Percentiles rank a stretch among this genome's conserved stretches.
phyloP scores from a whole-genome alignment of 768 basidiomycete species.

The Leccinum aurantiacum region DNA sequence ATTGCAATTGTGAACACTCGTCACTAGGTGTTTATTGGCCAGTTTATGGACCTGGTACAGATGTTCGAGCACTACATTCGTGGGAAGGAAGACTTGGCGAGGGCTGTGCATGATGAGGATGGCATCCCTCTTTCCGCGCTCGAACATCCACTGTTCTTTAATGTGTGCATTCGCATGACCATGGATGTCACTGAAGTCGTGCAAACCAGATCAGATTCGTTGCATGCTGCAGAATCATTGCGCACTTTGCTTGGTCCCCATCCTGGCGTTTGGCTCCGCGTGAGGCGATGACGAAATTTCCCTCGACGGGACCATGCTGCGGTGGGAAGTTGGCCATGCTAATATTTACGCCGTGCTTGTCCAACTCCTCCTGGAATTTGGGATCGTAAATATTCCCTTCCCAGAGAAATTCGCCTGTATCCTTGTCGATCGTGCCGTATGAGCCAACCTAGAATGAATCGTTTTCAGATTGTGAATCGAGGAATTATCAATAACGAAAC shows the following conservation, averaged over 20 bases:
- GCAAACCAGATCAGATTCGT: not conserved
- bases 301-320: constrained; percentile 18
- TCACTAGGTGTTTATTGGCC: constrained; percentile 33
- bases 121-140: constrained; percentile 28
- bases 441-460: constrained; percentile 30
- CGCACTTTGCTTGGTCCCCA: constrained; percentile 18
- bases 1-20: constrained; percentile 29
- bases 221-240: not conserved
- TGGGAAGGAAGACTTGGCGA: constrained; percentile 20
- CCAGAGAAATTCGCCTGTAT: constrained; percentile 31
- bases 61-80: constrained; percentile 22
- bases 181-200: constrained; percentile 8
- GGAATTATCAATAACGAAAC: not conserved
- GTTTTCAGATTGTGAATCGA: not conserved
- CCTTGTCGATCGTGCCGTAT: constrained; percentile 35
- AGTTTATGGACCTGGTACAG: constrained; percentile 29
- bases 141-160: constrained; percentile 35
- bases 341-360: constrained; percentile 12
- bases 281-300: constrained; percentile 25
- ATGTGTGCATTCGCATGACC: constrained; percentile 28
- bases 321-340: constrained; percentile 20
- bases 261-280: constrained; percentile 16
- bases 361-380: constrained; percentile 18
- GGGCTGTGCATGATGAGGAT: constrained; percentile 35
- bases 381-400: constrained; percentile 38